These are phyloP conservation scores for Citrullus mucosospermus DNA, from an alignment of 306 rosid species.

Conservation along the genomic window DNA sequence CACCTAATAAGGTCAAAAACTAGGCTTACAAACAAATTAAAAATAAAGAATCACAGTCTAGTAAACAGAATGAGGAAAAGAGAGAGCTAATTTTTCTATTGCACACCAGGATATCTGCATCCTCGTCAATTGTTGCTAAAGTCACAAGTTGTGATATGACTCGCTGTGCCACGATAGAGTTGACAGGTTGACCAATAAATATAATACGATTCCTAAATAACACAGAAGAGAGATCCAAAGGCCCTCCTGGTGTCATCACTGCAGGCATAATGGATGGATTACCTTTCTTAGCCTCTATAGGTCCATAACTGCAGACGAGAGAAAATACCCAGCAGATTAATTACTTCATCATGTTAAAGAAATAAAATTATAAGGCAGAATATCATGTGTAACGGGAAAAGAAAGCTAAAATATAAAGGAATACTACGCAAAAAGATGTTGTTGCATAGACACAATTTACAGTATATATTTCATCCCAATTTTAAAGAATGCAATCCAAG, in stretches of 20 bases:
- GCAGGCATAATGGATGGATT: slow-evolving; percentile 89
- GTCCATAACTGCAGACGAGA: slow-evolving; percentile 39
- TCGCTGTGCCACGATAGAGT: slow-evolving; percentile 77
- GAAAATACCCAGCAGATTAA: background rate
- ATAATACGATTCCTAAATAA: slow-evolving; percentile 83
- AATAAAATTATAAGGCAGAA: background rate
- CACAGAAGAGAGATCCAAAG: slow-evolving; percentile 75
- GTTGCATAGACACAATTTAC: background rate
- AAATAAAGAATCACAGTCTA: background rate
- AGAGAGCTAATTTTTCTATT: slow-evolving; percentile 8
- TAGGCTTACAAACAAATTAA: background rate
- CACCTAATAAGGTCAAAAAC: slow-evolving; percentile 33
- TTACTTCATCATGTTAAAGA: background rate
- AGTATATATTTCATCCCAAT: background rate
- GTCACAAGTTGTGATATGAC: slow-evolving; percentile 95
- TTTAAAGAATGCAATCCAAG: background rate
- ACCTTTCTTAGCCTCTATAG: slow-evolving; percentile 53
- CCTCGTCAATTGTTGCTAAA: slow-evolving; percentile 65
- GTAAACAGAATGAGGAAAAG: background rate
- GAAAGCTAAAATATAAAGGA: background rate
- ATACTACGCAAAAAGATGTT: background rate
- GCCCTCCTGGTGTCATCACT: slow-evolving; percentile 87
- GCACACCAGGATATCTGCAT: slow-evolving; percentile 78
- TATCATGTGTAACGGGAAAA: background rate
- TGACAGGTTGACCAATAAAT: slow-evolving; percentile 86